Conservation (phyloP, 192 early-diverging fungal genomes). For the Podila minutissima region DNA sequence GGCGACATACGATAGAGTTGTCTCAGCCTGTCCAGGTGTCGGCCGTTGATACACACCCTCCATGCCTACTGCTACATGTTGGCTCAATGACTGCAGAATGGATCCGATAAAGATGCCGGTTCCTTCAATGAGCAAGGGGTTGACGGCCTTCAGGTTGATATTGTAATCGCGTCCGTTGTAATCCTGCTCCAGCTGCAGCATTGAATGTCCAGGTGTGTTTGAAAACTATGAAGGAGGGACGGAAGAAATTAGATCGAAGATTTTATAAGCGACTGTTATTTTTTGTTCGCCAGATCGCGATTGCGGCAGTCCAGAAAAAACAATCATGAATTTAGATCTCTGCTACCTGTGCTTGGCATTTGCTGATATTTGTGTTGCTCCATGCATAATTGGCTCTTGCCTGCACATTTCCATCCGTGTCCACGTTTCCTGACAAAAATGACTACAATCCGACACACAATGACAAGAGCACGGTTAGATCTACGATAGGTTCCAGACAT, state of each 20-base stretch:
- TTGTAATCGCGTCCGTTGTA: constrained; percentile 90
- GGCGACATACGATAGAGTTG: constrained; percentile 75
- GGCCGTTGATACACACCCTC: constrained; percentile 90
- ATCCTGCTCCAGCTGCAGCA: constrained; percentile 94
- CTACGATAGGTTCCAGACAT: no score
- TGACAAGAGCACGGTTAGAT: no score
- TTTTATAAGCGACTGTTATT: background rate
- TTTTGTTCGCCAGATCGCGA: background rate
- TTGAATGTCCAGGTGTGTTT: constrained; percentile 81
- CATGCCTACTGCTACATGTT: constrained; percentile 81
- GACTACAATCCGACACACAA: constrained; percentile 54
- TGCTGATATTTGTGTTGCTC: constrained; percentile 71
- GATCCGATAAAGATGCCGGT: constrained; percentile 91
- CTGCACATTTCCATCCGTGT: constrained; percentile 88
- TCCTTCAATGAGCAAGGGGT: constrained; percentile 89
- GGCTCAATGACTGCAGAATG: constrained; percentile 91
- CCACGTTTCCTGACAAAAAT: constrained; percentile 93
- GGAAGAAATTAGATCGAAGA: background rate
- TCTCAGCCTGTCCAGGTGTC: constrained; percentile 83
- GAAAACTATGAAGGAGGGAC: constrained; percentile 54
- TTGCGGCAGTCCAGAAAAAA: no score
- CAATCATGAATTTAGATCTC: no score
- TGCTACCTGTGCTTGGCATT: constrained; percentile 66
- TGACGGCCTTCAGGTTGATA: constrained; percentile 92
- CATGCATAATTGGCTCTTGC: constrained; percentile 86